These are phyloP conservation scores for Claviceps sorghi DNA, from an alignment of 2,329 filamentous ascomycete species.

Conservation along the genomic window DNA sequence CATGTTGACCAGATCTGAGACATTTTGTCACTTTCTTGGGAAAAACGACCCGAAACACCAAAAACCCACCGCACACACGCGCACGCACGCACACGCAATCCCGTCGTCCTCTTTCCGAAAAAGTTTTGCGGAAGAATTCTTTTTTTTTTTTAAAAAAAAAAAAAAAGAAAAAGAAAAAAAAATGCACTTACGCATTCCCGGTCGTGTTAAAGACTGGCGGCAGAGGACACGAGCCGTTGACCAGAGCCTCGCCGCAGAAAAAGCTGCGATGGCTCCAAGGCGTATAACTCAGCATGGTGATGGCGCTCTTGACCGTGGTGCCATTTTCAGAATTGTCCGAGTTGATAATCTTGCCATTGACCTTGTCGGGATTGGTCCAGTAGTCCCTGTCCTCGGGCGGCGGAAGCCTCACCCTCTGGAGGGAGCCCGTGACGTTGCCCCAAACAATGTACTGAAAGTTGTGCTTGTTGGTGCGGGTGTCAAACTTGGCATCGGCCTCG, in stretches of 20 bases:
- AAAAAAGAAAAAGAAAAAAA: neutral
- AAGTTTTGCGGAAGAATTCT: neutral
- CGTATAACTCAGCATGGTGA: slow-evolving; percentile 65
- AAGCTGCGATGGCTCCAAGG: slow-evolving; percentile 41
- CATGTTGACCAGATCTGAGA: neutral
- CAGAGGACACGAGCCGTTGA: slow-evolving; percentile 57
- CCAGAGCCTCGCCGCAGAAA: slow-evolving; percentile 52
- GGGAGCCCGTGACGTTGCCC: slow-evolving; percentile 76
- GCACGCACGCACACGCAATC: no score
- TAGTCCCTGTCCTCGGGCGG: slow-evolving; percentile 36
- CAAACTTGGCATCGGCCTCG: slow-evolving; percentile 60
- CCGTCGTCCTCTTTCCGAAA: neutral
- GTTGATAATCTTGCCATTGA: slow-evolving; percentile 63
- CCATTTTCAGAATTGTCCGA: slow-evolving; percentile 44
- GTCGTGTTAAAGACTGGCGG: slow-evolving; percentile 50
- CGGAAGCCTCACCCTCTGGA: slow-evolving; percentile 43
- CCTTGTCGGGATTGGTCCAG: slow-evolving; percentile 47
- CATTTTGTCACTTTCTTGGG: neutral
- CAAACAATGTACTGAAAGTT: slow-evolving; percentile 67
- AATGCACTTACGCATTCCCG: slow-evolving; percentile 5
- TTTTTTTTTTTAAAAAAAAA: neutral
- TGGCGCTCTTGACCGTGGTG: slow-evolving; percentile 58
- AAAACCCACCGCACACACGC: no score
- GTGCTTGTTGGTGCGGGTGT: slow-evolving; percentile 43
- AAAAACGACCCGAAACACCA: no score